Evolutionary conservation across 768 basidiomycete species (phyloP).

Genomic region (Pleurotus djamor): DNA sequence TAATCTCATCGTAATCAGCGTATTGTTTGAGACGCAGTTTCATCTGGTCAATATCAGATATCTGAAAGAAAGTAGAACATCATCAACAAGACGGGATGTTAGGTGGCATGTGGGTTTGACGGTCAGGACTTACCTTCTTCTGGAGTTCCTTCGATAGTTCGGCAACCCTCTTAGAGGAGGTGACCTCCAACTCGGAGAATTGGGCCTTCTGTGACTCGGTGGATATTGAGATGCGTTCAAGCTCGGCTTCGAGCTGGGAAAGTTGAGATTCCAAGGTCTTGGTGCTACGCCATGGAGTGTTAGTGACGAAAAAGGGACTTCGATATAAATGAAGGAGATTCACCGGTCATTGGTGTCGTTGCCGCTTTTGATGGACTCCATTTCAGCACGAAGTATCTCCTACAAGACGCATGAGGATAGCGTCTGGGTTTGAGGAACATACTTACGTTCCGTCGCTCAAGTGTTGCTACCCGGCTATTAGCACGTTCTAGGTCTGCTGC

Average conservation of each 20-base stretch:
- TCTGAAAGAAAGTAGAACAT: conserved; percentile 29
- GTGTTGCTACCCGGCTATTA: conserved; percentile 88
- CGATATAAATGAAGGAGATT: conserved; percentile 15
- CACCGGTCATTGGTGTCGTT: conserved; percentile 70
- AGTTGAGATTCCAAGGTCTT: conserved; percentile 82
- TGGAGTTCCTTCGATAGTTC: conserved; percentile 60
- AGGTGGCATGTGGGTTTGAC: background rate
- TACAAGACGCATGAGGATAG: conserved; percentile 22
- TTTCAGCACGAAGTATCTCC: conserved; percentile 96
- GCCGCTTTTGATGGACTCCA: conserved; percentile 85
- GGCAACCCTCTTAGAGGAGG: conserved; percentile 51
- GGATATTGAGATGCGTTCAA: conserved; percentile 62
- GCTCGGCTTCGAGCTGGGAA: conserved; percentile 73
- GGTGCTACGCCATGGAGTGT: conserved; percentile 1
- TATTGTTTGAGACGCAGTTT: conserved; percentile 70
- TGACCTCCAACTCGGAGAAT: conserved; percentile 44
- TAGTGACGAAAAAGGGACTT: background rate
- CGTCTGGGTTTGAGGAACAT: background rate
- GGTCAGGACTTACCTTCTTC: conserved; percentile 38
- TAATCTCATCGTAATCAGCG: conserved; percentile 93
- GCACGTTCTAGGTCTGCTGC: conserved; percentile 92
- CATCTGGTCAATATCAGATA: conserved; percentile 65
- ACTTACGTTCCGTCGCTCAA: conserved; percentile 89
- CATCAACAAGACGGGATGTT: background rate
- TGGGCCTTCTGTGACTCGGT: conserved; percentile 59